Base-by-base conservation (phyloP, 306 rosid species). In the Amphicarpaea edgeworthii region DNA sequence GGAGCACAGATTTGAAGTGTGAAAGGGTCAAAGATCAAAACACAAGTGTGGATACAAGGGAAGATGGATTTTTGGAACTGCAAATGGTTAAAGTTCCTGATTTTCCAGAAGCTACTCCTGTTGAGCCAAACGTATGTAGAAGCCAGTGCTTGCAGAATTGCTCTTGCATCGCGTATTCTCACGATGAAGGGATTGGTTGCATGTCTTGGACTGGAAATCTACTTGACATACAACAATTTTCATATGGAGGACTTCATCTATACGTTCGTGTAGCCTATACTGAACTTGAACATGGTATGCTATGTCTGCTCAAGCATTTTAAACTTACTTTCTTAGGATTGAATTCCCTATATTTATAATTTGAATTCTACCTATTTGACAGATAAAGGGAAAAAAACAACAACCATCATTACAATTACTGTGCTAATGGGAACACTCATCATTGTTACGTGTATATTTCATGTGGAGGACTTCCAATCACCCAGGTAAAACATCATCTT, bases 1-100 rank as follows among this genome's bases (percentile, higher is more conserved):
- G 84, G 16, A 82, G 15, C 5, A 7, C 46, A 28, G 12, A 2
- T 15, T 17, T 82, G 26, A 11, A 58, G n/a, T 82, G 79, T 28
- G 68, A 46, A 26, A 70, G 54, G 21, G 65, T 2, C 42, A 64
- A 1, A 2, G 26, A 45, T n/a, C 34, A 65, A 20, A 43, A 38
- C 8, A 9, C 5, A 7, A 12, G 20, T 77, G 5, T 4, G 6
- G 10, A 16, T 9, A 0, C 8, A 4, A 78, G 5, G 5, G 45
- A 21, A 3, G 94, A 87, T 38, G 87, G 83, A 1, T 91, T 83
- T 81, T 2, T 61, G 0, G 42, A 11, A 17, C 7, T 87, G 6
- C 55, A 43, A 12, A 75, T 23, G 54, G 78, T 87, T 12, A 87
- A 87, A 78, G 54, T 86, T 43, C 97, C 89, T 0, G 77, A 54